phyloP scores from a whole-genome alignment of 805 yeast species.

The Suhomyces faveliae region DNA sequence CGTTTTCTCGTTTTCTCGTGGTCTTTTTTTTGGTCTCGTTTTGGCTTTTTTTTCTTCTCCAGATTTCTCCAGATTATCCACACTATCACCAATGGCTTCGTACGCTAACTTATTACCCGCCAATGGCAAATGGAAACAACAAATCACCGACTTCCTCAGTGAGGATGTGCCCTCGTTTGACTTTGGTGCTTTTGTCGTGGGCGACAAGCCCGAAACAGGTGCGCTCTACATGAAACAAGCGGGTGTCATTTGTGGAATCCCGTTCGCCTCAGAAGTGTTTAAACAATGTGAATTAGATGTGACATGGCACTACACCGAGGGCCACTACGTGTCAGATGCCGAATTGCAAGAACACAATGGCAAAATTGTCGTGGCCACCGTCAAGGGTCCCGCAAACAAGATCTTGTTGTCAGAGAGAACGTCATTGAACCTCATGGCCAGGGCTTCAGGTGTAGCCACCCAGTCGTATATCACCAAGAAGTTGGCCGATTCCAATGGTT shows the following conservation, averaged over 20 bases:
- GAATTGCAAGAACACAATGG: slow-evolving; percentile 51
- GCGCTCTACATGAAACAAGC: slow-evolving; percentile 75
- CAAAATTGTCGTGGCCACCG: slow-evolving; percentile 66
- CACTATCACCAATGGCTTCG: slow-evolving; percentile 18
- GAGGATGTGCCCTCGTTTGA: slow-evolving; percentile 95
- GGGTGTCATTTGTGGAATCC: slow-evolving; percentile 82
- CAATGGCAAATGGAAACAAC: slow-evolving; percentile 78
- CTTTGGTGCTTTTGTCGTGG: slow-evolving; percentile 95
- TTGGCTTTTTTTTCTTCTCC: neutral
- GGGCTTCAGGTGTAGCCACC: slow-evolving; percentile 88
- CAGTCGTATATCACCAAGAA: slow-evolving; percentile 56
- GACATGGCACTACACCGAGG: slow-evolving; percentile 76
- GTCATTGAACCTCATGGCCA: slow-evolving; percentile 74
- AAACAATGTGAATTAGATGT: slow-evolving; percentile 68
- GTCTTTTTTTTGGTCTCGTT: neutral
- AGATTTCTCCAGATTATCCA: neutral
- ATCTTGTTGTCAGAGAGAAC: slow-evolving; percentile 83
- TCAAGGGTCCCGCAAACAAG: slow-evolving; percentile 77
- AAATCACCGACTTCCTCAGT: slow-evolving; percentile 68
- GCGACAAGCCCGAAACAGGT: slow-evolving; percentile 67
- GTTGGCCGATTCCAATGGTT: slow-evolving; percentile 67
- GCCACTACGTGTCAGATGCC: slow-evolving; percentile 44
- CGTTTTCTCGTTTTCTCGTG: neutral
- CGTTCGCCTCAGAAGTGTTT: slow-evolving; percentile 85
- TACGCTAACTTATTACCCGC: slow-evolving; percentile 63